Evolutionary conservation across 176 grass and related monocot genomes (phyloP), one percentile per base, ranked within the genome.

Genomic region (Pontederia paniculata): DNA sequence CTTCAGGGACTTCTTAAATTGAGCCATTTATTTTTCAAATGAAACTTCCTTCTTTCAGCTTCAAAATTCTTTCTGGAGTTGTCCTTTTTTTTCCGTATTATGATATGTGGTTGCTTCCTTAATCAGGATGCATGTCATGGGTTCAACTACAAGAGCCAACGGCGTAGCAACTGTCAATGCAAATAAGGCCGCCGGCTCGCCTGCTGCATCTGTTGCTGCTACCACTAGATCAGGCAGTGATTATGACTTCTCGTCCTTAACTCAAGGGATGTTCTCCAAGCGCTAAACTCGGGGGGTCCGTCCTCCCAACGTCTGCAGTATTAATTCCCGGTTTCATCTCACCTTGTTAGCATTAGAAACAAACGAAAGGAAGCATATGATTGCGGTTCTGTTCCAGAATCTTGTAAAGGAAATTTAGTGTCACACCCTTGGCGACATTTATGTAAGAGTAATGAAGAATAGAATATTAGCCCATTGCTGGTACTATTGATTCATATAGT

Each of bases 181-280:
- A 62, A 83, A 69, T 66, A 99, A 55, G 17, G 55, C 66, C 14
- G 62, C 75, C 10, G 14, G 63, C 12, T 58, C 76, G 12, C 9
- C 83, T 55, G 55, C 83, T 49, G 13, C 12, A 14, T 71, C 81
- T 14, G 75, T 75, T 68, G 53, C 66, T 50, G 19, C 77, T 25
- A 71, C 93, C 13, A 73, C 68, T 23, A 81, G 72, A 50, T 79
- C 87, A 21, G 94, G 72, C 65, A 76, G 80, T 66, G 87, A 99
- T 20, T 88, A 83, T 2, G 94, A 99, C 48, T 99, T 99, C 64
- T 99, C 94, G 20, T 84, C 87, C 0, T 88, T 99, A 61, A 99
- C 94, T 50, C 86, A 88, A 69, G 86, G 77, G 60, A 78, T 99
- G 79, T 74, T 99, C 54, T 67, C 73, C 58, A 99, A 85, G 66